These are phyloP conservation scores for Salix suchowensis DNA, from an alignment of 345 rosid genomes.

Conservation along the genomic window DNA sequence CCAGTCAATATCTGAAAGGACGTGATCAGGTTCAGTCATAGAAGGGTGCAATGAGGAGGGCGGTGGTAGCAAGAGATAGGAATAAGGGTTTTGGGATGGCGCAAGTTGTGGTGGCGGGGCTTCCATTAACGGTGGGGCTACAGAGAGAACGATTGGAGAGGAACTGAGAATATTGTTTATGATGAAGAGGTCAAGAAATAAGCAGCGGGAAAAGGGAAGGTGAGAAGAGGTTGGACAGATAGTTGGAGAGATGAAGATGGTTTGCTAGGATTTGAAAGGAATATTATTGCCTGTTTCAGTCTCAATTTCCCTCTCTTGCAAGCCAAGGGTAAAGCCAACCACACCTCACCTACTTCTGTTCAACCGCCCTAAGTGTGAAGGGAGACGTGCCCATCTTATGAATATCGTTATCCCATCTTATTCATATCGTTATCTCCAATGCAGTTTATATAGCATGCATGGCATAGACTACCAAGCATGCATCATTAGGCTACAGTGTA, in stretches of 20 bases:
- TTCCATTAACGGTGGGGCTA: conserved; percentile 23
- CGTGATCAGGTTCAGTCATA: conserved; percentile 14
- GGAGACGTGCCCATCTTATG: conserved; percentile 27
- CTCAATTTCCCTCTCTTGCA: conserved; percentile 13
- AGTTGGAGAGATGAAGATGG: background rate
- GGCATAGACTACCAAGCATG: background rate
- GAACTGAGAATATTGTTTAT: conserved; percentile 21
- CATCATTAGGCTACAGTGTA: background rate
- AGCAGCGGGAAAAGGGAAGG: conserved; percentile 12
- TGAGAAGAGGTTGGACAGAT: conserved; percentile 49
- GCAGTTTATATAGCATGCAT: background rate
- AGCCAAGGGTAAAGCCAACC: conserved; percentile 43
- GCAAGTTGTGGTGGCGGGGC: conserved; percentile 11
- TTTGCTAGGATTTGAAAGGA: conserved; percentile 7
- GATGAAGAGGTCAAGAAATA: background rate
- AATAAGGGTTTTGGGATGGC: conserved; percentile 17
- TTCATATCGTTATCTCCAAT: conserved; percentile 37
- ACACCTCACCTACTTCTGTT: conserved; percentile 59
- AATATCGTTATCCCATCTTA: background rate
- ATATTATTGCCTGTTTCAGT: background rate
- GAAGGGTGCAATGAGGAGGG: conserved; percentile 24
- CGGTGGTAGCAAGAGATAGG: conserved; percentile 25
- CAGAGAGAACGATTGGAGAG: conserved; percentile 11
- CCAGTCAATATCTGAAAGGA: conserved; percentile 45
- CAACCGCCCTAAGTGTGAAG: conserved; percentile 44